phyloP scores from a whole-genome alignment of 331 rosid genomes.

The Rhamnella rubrinervis region DNA sequence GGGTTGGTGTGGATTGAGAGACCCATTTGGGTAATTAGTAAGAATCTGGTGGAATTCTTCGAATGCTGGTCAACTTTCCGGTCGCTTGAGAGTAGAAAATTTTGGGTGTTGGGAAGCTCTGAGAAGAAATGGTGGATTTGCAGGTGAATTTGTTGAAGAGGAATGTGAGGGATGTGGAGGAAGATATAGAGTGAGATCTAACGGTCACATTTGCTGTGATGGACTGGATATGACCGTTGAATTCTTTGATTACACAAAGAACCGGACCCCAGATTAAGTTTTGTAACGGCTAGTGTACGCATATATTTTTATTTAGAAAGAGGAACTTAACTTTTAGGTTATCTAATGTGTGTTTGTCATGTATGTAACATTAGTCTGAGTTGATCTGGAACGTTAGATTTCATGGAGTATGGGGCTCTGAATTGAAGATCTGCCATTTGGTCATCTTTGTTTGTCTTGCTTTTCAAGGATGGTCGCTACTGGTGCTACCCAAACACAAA shows the following conservation, averaged over 20 bases:
- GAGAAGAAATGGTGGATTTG: neutral
- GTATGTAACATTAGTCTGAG: neutral
- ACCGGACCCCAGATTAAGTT: too few relatives aligned
- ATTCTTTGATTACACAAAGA: too few relatives aligned
- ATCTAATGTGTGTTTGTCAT: neutral
- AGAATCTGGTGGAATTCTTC: neutral
- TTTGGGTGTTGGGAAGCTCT: too few relatives aligned
- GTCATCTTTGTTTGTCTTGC: too few relatives aligned
- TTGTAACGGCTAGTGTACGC: conserved; percentile 27
- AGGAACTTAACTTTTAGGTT: neutral
- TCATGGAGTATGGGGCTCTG: too few relatives aligned
- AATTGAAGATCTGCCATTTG: too few relatives aligned
- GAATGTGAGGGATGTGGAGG: neutral
- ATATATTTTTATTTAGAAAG: neutral
- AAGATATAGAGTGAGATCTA: conserved; percentile 27
- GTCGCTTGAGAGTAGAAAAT: neutral
- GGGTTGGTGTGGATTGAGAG: conserved; percentile 19
- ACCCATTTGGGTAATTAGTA: conserved; percentile 34
- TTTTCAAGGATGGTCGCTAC: too few relatives aligned
- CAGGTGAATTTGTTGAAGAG: neutral
- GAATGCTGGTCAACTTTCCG: neutral
- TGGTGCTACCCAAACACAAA: too few relatives aligned
- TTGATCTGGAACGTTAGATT: neutral
- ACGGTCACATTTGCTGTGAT: conserved; percentile 28
- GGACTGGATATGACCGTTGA: conserved; percentile 39